Conservation (phyloP, 805 yeast species). For the Clavispora santaluciae region DNA sequence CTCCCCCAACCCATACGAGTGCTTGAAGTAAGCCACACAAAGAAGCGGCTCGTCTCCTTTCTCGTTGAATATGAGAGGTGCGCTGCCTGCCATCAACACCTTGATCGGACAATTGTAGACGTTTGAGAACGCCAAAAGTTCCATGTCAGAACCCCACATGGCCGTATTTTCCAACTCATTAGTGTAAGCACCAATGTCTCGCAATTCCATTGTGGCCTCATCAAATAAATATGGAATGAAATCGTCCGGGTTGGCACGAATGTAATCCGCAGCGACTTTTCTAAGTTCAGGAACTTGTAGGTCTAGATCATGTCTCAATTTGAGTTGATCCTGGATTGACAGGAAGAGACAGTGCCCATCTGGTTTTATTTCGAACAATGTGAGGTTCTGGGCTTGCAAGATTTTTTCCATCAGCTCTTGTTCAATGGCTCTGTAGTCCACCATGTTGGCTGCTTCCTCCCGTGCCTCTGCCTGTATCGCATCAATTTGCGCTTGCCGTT, state of each 20-base stretch:
- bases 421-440: constrained; percentile 71
- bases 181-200: constrained; percentile 65
- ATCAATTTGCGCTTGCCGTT: constrained; percentile 65
- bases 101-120: constrained; percentile 71
- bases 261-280: constrained; percentile 58
- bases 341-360: constrained; percentile 95
- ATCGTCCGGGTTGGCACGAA: constrained; percentile 59
- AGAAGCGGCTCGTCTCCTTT: constrained; percentile 49
- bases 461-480: constrained; percentile 62
- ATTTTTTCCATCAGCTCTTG: constrained; percentile 55
- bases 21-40: constrained; percentile 76
- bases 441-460: constrained; percentile 59
- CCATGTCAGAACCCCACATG: constrained; percentile 96
- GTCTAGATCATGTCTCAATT: constrained; percentile 39
- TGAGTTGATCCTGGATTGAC: constrained; percentile 75
- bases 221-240: constrained; percentile 81
- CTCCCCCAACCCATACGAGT: constrained; percentile 86
- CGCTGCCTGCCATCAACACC: constrained; percentile 72
- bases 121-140: constrained; percentile 73
- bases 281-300: constrained; percentile 53
- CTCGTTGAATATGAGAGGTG: constrained; percentile 61
- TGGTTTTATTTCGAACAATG: constrained; percentile 68
- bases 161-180: constrained; percentile 68
- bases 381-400: constrained; percentile 45
- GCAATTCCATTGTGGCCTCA: constrained; percentile 61